These are phyloP conservation scores for Alternaria sp. DNA, from an alignment of 2,329 filamentous ascomycete genomes.

Conservation along the genomic window DNA sequence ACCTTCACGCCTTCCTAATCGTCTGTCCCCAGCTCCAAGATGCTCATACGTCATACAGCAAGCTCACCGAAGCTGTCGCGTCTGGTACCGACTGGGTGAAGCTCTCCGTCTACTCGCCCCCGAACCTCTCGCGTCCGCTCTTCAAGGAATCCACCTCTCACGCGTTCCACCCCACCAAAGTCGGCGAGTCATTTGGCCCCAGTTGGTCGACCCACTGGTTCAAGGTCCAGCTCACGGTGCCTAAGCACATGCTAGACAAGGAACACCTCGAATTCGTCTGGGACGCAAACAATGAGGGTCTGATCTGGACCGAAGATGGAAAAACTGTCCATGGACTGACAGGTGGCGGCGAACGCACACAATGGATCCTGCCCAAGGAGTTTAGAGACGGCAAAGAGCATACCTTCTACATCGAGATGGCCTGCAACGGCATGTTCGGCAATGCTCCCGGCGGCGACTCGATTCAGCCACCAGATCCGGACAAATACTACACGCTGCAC, in stretches of 20 bases:
- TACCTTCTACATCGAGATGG: constrained; percentile 95
- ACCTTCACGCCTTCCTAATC: neutral
- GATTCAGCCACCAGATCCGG: constrained; percentile 87
- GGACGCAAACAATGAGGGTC: constrained; percentile 93
- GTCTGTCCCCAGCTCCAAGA: neutral
- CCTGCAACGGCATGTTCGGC: constrained; percentile 98
- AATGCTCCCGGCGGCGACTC: constrained; percentile 83
- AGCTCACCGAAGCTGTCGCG: constrained; percentile 71
- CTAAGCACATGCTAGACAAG: constrained; percentile 73
- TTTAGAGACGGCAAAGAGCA: constrained; percentile 88
- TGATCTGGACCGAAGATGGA: constrained; percentile 92
- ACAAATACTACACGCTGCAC: constrained; percentile 77
- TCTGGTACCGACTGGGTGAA: constrained; percentile 79
- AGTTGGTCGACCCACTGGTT: constrained; percentile 99
- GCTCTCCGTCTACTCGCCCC: constrained; percentile 85
- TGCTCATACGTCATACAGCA: constrained; percentile 54
- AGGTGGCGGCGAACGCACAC: constrained; percentile 82
- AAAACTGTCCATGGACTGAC: constrained; percentile 89
- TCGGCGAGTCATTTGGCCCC: constrained; percentile 84
- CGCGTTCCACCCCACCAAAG: constrained; percentile 73
- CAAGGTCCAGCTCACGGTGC: constrained; percentile 79
- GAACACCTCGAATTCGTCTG: constrained; percentile 93
- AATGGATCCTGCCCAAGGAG: constrained; percentile 85
- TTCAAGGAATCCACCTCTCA: constrained; percentile 85
- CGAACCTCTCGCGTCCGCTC: constrained; percentile 76